Evolutionary conservation across 1,284 basidiomycete genomes (phyloP).

Genomic region (Cryptococcus sp.): DNA sequence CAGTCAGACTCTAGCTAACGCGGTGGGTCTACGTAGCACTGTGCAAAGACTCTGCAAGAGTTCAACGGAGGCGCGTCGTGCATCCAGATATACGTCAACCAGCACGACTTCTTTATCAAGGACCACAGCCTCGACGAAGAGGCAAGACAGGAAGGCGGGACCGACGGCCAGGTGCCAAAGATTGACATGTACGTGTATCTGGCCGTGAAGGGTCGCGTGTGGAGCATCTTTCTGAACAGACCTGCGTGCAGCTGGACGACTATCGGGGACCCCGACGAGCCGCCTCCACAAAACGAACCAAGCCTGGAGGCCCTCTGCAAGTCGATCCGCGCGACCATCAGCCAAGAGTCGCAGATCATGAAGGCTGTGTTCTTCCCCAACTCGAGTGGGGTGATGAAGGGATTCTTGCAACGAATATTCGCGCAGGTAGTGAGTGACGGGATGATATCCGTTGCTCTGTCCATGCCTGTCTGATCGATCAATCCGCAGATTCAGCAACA

Average conservation of each 20-base stretch:
- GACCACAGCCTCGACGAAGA: constrained; percentile 60
- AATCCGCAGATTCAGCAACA: constrained; percentile 81
- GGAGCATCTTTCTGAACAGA: background rate
- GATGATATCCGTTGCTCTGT: background rate
- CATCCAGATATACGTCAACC: constrained; percentile 98
- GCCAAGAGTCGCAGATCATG: constrained; percentile 95
- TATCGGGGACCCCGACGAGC: constrained; percentile 73
- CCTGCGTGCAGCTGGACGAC: constrained; percentile 64
- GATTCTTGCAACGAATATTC: constrained; percentile 95
- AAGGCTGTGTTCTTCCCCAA: constrained; percentile 95
- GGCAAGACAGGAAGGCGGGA: constrained; percentile 55
- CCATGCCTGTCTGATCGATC: background rate
- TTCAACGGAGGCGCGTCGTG: constrained; percentile 98
- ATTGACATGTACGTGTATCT: constrained; percentile 58
- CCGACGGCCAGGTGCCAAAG: constrained; percentile 53
- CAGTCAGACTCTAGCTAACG: background rate
- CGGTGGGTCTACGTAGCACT: constrained; percentile 65
- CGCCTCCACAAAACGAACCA: constrained; percentile 73
- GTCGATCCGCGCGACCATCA: constrained; percentile 87
- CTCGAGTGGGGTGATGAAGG: constrained; percentile 96
- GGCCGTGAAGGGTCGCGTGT: background rate
- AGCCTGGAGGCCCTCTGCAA: constrained; percentile 76
- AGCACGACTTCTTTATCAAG: constrained; percentile 96
- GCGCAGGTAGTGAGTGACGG: constrained; percentile 82
- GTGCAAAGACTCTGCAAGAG: constrained; percentile 91